A percentile compares a stretch with the other conserved stretches of the same genome.
Evolutionary conservation across 2,329 filamentous ascomycete species (phyloP).

Genomic region (Tympanopsis confertula): DNA sequence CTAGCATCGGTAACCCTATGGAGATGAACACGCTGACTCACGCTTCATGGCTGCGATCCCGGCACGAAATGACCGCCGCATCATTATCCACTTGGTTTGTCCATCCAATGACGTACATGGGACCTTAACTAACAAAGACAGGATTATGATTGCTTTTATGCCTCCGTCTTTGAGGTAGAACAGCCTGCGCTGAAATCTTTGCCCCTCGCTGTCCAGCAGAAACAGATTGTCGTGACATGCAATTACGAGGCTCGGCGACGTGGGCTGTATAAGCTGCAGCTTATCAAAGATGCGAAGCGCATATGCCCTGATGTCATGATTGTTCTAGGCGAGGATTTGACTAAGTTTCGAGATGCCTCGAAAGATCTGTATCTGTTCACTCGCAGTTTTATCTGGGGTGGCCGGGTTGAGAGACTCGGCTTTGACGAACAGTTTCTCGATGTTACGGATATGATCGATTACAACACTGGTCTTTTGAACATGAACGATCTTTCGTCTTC

Average conservation of each 20-base stretch:
- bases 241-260: constrained; percentile 78
- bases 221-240: constrained; percentile 84
- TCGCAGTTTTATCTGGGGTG: constrained; percentile 64
- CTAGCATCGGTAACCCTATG: too few relatives aligned
- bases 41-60: too few relatives aligned
- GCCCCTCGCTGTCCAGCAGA: constrained; percentile 79
- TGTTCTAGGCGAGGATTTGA: constrained; percentile 76
- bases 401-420: constrained; percentile 68
- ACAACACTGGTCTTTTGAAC: constrained; percentile 67
- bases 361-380: constrained; percentile 70
- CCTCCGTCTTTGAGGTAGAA: constrained; percentile 75
- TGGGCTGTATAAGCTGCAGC: constrained; percentile 73
- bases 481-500: constrained; percentile 48
- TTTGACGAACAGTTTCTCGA: constrained; percentile 81
- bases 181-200: constrained; percentile 60
- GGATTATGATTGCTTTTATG: constrained; percentile 91
- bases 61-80: not conserved
- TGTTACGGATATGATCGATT: constrained; percentile 74
- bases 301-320: constrained; percentile 76
- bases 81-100: constrained; percentile 1
- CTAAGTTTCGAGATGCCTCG: constrained; percentile 73
- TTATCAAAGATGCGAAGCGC: constrained; percentile 69
- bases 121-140: constrained; percentile 15
- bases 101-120: not conserved
- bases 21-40: too few relatives aligned